These are phyloP conservation scores for Trametes punicea DNA, from an alignment of 768 basidiomycete species.

Conservation along the genomic window DNA sequence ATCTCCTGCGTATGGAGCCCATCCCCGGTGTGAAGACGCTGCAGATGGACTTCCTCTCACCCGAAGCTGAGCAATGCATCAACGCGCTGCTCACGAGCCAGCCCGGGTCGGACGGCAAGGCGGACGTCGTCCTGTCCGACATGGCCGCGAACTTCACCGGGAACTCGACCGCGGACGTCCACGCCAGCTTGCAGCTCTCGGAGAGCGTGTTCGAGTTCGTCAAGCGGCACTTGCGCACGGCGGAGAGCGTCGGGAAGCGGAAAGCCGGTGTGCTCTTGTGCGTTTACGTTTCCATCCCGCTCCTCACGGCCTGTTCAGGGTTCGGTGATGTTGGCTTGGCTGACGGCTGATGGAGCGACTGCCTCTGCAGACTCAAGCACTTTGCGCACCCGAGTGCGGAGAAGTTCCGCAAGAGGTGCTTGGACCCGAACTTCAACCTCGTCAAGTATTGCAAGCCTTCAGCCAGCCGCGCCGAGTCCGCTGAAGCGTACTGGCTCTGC, in stretches of 20 bases:
- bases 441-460: constrained; percentile 77
- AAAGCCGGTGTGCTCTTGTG: constrained; percentile 59
- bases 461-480: constrained; percentile 73
- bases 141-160: constrained; percentile 88
- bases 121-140: constrained; percentile 83
- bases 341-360: constrained; percentile 2
- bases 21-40: constrained; percentile 73
- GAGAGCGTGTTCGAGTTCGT: constrained; percentile 71
- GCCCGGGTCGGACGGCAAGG: constrained; percentile 40
- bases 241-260: constrained; percentile 39
- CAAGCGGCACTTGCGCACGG: constrained; percentile 46
- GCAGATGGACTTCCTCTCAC: constrained; percentile 74
- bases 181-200: constrained; percentile 70
- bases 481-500: constrained; percentile 87
- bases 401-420: constrained; percentile 54
- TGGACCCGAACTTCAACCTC: constrained; percentile 61
- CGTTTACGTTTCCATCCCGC: constrained; percentile 20
- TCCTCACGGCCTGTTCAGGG: too few species aligned
- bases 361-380: constrained; percentile 66
- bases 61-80: constrained; percentile 46
- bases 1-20: constrained; percentile 68
- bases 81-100: constrained; percentile 34
- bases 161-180: constrained; percentile 59
- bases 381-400: constrained; percentile 73
- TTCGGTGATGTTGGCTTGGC: neutral